Percentiles rank a stretch among this genome's conserved stretches.
Evolutionary conservation across 169 alveolate species (phyloP).

Genomic region (Babesia bovis): DNA sequence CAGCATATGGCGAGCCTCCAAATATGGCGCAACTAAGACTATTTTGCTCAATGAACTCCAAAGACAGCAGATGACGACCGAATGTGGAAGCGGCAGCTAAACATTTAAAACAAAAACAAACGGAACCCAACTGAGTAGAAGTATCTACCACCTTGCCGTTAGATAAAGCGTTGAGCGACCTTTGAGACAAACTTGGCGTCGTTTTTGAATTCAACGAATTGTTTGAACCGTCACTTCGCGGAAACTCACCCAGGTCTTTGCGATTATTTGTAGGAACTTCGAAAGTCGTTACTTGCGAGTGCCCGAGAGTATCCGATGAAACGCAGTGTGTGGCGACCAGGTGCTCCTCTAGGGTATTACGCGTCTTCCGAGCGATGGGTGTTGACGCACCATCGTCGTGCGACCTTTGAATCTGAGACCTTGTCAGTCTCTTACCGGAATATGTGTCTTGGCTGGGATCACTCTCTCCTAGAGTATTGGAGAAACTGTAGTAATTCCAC

Average conservation of each 20-base stretch:
- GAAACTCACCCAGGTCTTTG: slow-evolving; percentile 8
- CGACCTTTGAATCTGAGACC: slow-evolving; percentile 33
- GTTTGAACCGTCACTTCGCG: slow-evolving; percentile 8
- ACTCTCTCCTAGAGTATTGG: slow-evolving; percentile 64
- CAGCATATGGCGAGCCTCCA: slow-evolving; percentile 7
- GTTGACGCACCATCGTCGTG: slow-evolving; percentile 64
- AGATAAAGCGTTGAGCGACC: slow-evolving; percentile 7
- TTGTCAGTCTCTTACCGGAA: slow-evolving; percentile 44
- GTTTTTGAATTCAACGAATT: slow-evolving; percentile 20
- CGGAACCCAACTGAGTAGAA: background rate
- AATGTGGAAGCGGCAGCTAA: slow-evolving; percentile 14
- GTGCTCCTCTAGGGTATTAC: slow-evolving; percentile 15
- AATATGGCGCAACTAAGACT: slow-evolving; percentile 11
- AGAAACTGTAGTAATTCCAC: slow-evolving; percentile 60
- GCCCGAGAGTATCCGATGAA: slow-evolving; percentile 23
- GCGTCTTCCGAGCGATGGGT: slow-evolving; percentile 46
- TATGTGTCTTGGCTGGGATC: slow-evolving; percentile 17
- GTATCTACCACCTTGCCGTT: slow-evolving; percentile 8
- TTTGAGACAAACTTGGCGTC: slow-evolving; percentile 16
- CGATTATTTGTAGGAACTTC: slow-evolving; percentile 13
- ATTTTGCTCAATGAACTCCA: slow-evolving; percentile 25
- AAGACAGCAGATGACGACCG: slow-evolving; percentile 18
- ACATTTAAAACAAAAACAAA: slow-evolving; percentile 30
- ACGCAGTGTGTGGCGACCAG: slow-evolving; percentile 39
- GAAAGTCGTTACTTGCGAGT: slow-evolving; percentile 19